Evolutionary conservation across 495 filamentous ascomycete species (phyloP).

Genomic region (Trichocladium antarcticum): DNA sequence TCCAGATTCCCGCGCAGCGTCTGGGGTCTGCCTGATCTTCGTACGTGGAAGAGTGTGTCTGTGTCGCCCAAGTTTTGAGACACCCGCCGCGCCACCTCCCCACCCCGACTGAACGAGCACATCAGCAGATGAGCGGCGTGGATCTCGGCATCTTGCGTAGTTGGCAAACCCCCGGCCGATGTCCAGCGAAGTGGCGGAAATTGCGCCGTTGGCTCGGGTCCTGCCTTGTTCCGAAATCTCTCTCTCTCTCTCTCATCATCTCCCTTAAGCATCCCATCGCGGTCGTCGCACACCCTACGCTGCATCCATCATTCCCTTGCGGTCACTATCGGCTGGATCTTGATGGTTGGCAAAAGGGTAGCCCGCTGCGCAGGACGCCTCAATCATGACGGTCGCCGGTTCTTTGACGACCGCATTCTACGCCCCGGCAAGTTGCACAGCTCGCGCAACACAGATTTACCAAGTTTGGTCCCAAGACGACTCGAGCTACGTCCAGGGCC

Average conservation of each 20-base stretch:
- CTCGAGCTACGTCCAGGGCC: constrained; percentile 21
- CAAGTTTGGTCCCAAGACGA: constrained; percentile 12
- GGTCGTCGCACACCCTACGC: neutral
- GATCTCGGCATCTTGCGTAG: too few relatives aligned
- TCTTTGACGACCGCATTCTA: constrained; percentile 25
- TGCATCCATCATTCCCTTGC: neutral
- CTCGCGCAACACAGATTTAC: constrained; percentile 17
- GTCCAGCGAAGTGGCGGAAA: neutral
- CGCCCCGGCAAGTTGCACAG: constrained; percentile 22
- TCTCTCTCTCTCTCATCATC: neutral
- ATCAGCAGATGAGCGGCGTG: neutral
- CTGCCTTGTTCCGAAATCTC: neutral
- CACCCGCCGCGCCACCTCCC: too few relatives aligned
- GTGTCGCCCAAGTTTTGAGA: too few relatives aligned
- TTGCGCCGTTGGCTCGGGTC: constrained; percentile 7
- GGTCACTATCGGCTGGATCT: neutral
- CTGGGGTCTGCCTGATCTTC: too few relatives aligned
- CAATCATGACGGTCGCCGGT: constrained; percentile 24
- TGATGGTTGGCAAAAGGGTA: constrained; percentile 12
- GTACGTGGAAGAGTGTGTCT: too few relatives aligned
- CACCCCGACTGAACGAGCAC: neutral
- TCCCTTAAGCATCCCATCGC: neutral
- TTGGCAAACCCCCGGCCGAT: neutral
- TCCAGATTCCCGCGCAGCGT: neutral
- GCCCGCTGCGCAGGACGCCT: constrained; percentile 12